A percentile compares a stretch with the other conserved stretches of the same genome.
Conservation (phyloP, 148 eudicot species). For the Persicaria tinctoria region DNA sequence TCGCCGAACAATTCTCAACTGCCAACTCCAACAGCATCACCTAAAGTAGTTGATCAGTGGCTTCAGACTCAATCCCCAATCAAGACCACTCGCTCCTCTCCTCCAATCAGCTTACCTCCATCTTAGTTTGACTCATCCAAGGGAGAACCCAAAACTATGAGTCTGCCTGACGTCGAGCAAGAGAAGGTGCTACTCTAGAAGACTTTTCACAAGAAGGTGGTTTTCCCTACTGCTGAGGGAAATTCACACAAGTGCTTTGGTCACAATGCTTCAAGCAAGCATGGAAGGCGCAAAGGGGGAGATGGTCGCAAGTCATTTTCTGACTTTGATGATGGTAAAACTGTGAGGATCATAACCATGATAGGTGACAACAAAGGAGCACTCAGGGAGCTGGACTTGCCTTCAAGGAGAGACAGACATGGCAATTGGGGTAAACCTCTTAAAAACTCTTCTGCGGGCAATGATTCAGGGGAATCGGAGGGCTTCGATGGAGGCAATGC, state of each 20-base stretch:
- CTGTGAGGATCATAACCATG: conserved; percentile 10
- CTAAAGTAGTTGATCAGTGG: background rate
- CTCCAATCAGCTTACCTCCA: background rate
- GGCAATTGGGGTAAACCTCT: background rate
- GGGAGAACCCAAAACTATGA: background rate
- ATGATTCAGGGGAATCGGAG: background rate
- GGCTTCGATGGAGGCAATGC: background rate
- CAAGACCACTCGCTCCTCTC: conserved; percentile 6
- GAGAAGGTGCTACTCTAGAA: conserved; percentile 7
- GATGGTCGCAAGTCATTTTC: background rate
- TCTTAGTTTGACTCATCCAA: background rate
- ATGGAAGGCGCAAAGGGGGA: background rate
- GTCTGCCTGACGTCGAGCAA: background rate
- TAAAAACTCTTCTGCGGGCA: background rate
- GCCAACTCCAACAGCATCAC: background rate
- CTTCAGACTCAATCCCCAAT: background rate
- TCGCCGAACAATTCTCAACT: background rate
- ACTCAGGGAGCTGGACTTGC: conserved; percentile 1
- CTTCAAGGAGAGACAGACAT: background rate
- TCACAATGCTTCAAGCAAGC: background rate
- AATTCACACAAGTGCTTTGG: background rate
- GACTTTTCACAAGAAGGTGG: conserved; percentile 8
- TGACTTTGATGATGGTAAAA: conserved; percentile 3
- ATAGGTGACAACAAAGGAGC: conserved; percentile 12
- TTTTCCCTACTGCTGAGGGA: background rate